Conservation (phyloP, 495 filamentous ascomycete genomes). For the Diplogelasinospora grovesii region DNA sequence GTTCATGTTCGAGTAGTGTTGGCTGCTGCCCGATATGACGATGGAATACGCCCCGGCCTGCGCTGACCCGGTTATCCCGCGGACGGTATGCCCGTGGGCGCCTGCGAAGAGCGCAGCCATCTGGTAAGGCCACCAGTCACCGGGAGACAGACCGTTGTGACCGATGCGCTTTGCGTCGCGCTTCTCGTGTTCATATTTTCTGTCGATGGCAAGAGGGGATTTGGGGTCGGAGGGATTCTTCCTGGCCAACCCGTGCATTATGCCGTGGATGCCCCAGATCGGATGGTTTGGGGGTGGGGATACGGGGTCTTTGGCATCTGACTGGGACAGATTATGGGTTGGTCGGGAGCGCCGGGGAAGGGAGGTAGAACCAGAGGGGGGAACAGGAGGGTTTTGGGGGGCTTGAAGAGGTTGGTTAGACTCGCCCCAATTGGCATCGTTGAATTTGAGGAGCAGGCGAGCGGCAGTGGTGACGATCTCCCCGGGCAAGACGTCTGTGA, state of each 20-base stretch:
- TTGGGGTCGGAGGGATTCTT: neutral
- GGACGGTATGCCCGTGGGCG: slow-evolving; percentile 39
- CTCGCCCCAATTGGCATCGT: no score
- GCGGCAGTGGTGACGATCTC: no score
- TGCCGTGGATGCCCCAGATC: slow-evolving; percentile 22
- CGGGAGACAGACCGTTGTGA: slow-evolving; percentile 36
- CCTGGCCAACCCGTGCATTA: slow-evolving; percentile 36
- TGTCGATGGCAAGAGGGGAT: slow-evolving; percentile 28
- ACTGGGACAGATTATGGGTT: no score
- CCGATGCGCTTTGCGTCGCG: slow-evolving; percentile 34
- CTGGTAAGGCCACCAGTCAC: slow-evolving; percentile 48
- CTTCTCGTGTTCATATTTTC: slow-evolving; percentile 6
- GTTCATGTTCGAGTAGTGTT: slow-evolving; percentile 37
- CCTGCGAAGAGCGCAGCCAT: slow-evolving; percentile 42
- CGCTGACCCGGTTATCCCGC: slow-evolving; percentile 39
- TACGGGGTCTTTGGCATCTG: no score
- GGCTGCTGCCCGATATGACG: slow-evolving; percentile 31
- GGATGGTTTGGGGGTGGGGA: slow-evolving; percentile 23
- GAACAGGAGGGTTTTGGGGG: no score
- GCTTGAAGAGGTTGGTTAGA: no score
- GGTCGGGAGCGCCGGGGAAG: no score
- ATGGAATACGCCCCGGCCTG: slow-evolving; percentile 40
- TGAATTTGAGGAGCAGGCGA: no score
- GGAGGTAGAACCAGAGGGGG: no score
- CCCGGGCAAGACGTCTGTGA: no score